Base-by-base conservation (phyloP, 768 basidiomycete genomes). In the Suillus tomentosus region DNA sequence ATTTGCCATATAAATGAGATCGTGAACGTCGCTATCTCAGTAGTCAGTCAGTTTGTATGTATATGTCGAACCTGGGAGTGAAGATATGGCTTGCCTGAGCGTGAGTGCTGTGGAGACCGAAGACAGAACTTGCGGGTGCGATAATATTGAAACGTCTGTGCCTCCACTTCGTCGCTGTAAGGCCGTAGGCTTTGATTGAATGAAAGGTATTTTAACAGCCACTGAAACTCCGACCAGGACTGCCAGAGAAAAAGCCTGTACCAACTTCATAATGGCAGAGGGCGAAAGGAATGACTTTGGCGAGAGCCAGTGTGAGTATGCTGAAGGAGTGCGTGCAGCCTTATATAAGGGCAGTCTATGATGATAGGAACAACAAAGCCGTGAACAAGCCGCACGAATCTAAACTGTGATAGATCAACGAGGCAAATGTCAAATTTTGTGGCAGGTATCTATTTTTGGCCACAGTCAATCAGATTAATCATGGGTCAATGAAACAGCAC, bases 1-100 rank as follows among this genome's bases (percentile, higher is more conserved):
- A 71, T 94, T 87, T 62, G 87, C 84, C 63, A 92, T 83, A 69
- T 95, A 95, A 64, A 94, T 81, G 74, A 94, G 72, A 77, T 94
- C 93, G 65, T 87, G 84, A 34, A 87, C 83, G 66, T 89, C 85
- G 70, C 91, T 94, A 64, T 31, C 64, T 62, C 60, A 59, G 60
- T 58, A 5, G 64, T 75, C 71, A 71, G 42, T 62, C 8, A 14
- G 67, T 65, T 11, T 17, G 67, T 64, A 56, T 42, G 67, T 65
- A 56, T 43, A 8, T 19, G 13, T 34, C 37, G 17, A n/a, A 39
- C 40, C 36, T 42, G 36, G 8, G 27, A 37, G 24, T 24, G 39
- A 36, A 8, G n/a, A 37, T 55, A 60, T 58, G n/a, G 11, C 58
- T 24, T 62, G 73, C 75, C 61, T 70, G 51, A 76, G 69, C 1